Evolutionary conservation across 2,329 filamentous ascomycete species (phyloP), one percentile per base, ranked within the genome.

Genomic region (Aspergillus hiratsukae): DNA sequence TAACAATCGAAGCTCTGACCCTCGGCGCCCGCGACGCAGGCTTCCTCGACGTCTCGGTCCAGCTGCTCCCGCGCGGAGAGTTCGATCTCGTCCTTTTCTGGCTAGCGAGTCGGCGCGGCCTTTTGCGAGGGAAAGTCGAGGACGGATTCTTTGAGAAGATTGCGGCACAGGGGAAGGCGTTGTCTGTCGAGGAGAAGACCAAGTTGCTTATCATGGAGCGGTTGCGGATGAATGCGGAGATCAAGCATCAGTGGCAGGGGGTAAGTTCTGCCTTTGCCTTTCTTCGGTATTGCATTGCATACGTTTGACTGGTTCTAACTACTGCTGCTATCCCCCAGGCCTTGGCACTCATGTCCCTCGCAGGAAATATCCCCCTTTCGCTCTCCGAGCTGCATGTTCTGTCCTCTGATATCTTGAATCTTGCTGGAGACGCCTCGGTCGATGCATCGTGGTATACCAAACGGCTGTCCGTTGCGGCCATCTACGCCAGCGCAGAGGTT

Each of bases 371-470:
- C 35, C 84, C 90, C 0, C 76, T 84, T 8, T 92, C 91, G 0
- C 71, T 97, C 3, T 81, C 81, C 48, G 94, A 97, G 76, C 83
- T 99, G 3, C 86, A 88, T 45, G 80, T 83, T 51, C 84, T 99
- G 4, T 83, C 88, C n/a, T 93, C 97, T 72, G 94, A 99, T 73
- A 95, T 99, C 52, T 90, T 89, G 81, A 91, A 89, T 68, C 83
- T 96, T 3, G 85, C 93, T 0, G 90, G 91, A 51, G 94, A 97
- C 73, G 80, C 77, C 23, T 83, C 87, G 23, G 89, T 97, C 58
- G 92, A 97, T 73, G 83, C 85, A 3, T 87, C 86, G 4, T 99
- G 94, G 94, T 99, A 99, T 66, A 86, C 86, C 1, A 88, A 87
- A 70, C 80, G 87, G 3, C 80, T 84, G 8, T 82, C 80, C 0